These are phyloP conservation scores for Auriculariales sp. DNA, from an alignment of 768 basidiomycete species.

Conservation along the genomic window DNA sequence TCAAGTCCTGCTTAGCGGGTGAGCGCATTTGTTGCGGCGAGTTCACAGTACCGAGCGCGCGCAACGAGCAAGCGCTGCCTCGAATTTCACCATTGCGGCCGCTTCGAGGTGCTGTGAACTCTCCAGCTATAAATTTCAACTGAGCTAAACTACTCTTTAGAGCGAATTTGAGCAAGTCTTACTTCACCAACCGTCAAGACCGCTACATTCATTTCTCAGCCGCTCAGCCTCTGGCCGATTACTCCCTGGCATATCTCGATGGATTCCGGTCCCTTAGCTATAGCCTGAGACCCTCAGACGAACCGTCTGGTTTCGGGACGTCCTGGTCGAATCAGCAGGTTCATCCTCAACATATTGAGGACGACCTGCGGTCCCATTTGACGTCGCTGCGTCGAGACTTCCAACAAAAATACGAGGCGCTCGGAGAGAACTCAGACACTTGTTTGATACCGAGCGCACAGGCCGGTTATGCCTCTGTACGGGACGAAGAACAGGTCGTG, in stretches of 20 bases:
- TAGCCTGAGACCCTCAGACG: constrained; percentile 12
- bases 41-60: too few species aligned
- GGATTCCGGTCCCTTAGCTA: constrained; percentile 64
- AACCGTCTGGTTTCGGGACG: constrained; percentile 32
- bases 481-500: constrained; percentile 67
- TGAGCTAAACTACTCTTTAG: constrained; percentile 25
- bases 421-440: constrained; percentile 24
- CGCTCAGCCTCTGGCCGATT: constrained; percentile 55
- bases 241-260: constrained; percentile 68
- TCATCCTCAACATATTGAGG: constrained; percentile 58
- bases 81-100: too few species aligned
- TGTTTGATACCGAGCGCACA: constrained; percentile 74
- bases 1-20: constrained; percentile 89
- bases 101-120: too few species aligned
- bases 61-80: too few species aligned
- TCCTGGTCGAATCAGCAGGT: constrained; percentile 51
- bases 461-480: constrained; percentile 73
- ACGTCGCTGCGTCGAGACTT: too few species aligned
- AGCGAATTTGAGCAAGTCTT: constrained; percentile 84
- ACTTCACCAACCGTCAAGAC: constrained; percentile 92
- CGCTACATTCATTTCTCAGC: constrained; percentile 68
- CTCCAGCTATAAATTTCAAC: background rate
- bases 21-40: constrained; percentile 17
- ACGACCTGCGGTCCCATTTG: constrained; percentile 37
- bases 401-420: constrained; percentile 4